Percentiles rank a stretch among this genome's conserved stretches.
Conservation (phyloP, 2,329 filamentous ascomycete species). For the Rutstroemia sp. region DNA sequence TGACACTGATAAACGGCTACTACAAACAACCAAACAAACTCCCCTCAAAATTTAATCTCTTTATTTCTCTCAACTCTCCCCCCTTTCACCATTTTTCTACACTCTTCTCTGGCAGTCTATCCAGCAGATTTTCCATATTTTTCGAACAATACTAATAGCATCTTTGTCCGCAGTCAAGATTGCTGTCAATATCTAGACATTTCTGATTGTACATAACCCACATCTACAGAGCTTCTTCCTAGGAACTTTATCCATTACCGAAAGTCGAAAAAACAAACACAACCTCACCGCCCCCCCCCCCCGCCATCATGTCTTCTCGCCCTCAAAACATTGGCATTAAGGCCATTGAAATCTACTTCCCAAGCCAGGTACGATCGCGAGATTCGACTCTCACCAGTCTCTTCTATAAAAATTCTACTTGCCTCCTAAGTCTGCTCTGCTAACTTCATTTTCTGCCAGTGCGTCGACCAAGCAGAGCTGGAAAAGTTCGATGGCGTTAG, state of each 20-base stretch:
- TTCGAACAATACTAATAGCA: constrained; percentile 5
- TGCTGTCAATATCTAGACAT: background rate
- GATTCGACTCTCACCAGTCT: background rate
- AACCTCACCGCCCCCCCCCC: constrained; percentile 23
- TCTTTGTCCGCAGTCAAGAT: constrained; percentile 7
- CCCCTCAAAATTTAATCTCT: background rate
- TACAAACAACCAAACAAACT: background rate
- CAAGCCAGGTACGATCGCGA: constrained; percentile 61
- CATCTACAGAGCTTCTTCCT: background rate
- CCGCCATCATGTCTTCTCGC: constrained; percentile 61
- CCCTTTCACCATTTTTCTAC: background rate
- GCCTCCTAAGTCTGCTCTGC: background rate
- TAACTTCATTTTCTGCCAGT: constrained; percentile 41
- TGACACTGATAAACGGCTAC: background rate
- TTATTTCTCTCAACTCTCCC: background rate
- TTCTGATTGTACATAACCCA: constrained; percentile 3
- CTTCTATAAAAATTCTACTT: background rate
- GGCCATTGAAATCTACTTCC: constrained; percentile 86
- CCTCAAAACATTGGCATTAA: constrained; percentile 88
- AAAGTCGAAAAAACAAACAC: background rate
- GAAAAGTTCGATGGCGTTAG: constrained; percentile 82
- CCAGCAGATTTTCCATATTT: background rate
- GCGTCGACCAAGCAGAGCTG: constrained; percentile 75
- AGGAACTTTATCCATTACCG: background rate
- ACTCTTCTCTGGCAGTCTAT: background rate